phyloP scores from a whole-genome alignment of 2,329 filamentous ascomycete species.

The Pseudogymnoascus sp. region DNA sequence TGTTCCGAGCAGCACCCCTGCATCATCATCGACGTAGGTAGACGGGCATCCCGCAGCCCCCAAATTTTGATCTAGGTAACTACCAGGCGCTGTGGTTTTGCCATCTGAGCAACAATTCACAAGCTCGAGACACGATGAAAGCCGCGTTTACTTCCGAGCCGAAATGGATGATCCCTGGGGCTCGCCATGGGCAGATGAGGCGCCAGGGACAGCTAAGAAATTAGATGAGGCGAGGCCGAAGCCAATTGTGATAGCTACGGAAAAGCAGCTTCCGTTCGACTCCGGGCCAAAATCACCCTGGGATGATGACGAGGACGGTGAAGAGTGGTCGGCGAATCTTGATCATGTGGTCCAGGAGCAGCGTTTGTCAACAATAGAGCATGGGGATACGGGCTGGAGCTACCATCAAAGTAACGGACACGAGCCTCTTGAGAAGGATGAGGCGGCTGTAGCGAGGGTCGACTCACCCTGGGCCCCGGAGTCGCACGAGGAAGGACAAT shows the following conservation, averaged over 20 bases:
- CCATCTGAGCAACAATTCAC: neutral
- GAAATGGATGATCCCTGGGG: conserved; percentile 32
- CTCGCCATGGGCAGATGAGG: conserved; percentile 32
- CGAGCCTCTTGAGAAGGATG: neutral
- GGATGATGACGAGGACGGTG: conserved; percentile 22
- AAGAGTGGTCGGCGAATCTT: conserved; percentile 21
- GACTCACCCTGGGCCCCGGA: neutral
- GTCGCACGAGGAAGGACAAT: neutral
- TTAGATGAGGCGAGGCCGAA: conserved; percentile 10
- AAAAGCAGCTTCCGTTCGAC: conserved; percentile 14
- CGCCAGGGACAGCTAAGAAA: conserved; percentile 13
- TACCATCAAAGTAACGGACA: neutral
- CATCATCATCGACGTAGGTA: conserved; percentile 6
- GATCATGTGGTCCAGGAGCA: conserved; percentile 1
- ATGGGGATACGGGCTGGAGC: neutral
- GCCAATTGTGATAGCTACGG: conserved; percentile 15
- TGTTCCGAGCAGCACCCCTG: neutral
- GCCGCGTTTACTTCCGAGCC: conserved; percentile 13
- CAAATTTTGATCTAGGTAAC: neutral
- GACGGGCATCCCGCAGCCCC: neutral
- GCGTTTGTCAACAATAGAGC: neutral
- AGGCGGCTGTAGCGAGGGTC: neutral
- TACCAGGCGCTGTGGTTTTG: neutral
- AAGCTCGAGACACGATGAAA: neutral
- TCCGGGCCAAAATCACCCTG: conserved; percentile 21